Base-by-base conservation (phyloP, 78 protist species). In the Diacronema lutheri region DNA sequence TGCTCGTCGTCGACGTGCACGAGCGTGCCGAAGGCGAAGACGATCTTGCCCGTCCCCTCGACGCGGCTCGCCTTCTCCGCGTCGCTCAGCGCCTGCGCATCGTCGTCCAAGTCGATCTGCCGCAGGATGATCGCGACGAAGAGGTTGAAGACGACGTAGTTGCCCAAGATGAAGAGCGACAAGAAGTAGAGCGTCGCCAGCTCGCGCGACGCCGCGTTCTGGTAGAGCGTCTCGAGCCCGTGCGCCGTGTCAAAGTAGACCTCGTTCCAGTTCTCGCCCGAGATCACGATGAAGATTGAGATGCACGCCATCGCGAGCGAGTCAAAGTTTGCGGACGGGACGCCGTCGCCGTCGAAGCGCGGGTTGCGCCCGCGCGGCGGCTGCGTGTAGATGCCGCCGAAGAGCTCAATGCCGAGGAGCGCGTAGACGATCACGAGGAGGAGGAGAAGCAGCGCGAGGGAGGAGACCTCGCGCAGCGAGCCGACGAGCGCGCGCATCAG, bases 381-480 rank as follows among this genome's bases (percentile, higher is more conserved):
- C 50, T 3, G 50, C 50, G 50, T 44, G 50, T 44, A 44, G 50
- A 44, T 10, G 25, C 83, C 91, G n/a, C 83, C 92, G 50, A 86
- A 91, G 55, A 91, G 77, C 88, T 79, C 79, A 35, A 71, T 41
- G 7, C 79, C 79, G 38, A 71, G 35, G 35, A 71, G 79, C 35
- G 58, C 13, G 79, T 41, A 71, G 58, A 71, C 41, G 58, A 71
- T 0, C 66, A 68, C 13, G 60, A 46, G 21, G 38, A 84, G 33
- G 50, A 74, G 26, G 10, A 84, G 37, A 14, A 84, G 61, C 50
- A 35, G 19, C 31, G 56, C 11, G 37, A 84, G 79, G 20, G 12
- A 19, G n/a, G 72, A 7, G n/a, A 72, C 26, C 13, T 58, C 4
- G 40, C 12, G 6, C 40, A 84, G 29, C n/a, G 50, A 25, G 33